These are phyloP conservation scores for Gnomoniopsis sp. DNA, from an alignment of 2,329 filamentous ascomycete genomes.

Conservation along the genomic window DNA sequence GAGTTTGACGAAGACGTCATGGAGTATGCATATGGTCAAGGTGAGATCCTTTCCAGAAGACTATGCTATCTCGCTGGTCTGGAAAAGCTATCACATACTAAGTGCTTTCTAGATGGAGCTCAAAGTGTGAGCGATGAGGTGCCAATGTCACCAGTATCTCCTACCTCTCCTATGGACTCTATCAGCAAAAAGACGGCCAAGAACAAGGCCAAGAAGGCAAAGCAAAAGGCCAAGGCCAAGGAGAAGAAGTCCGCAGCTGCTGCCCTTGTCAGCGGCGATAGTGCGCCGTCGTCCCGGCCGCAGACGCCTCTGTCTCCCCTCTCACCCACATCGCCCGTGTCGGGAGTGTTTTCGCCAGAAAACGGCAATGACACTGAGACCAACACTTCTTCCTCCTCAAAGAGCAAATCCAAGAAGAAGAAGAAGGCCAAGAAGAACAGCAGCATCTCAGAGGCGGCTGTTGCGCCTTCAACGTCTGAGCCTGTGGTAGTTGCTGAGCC, in stretches of 20 bases:
- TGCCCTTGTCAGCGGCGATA: slow-evolving; percentile 1
- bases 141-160: slow-evolving; percentile 9
- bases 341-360: not conserved
- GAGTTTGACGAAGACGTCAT: slow-evolving; percentile 22
- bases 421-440: slow-evolving; percentile 16
- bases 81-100: not conserved
- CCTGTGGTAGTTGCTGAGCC: slow-evolving; percentile 1
- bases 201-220: slow-evolving; percentile 20
- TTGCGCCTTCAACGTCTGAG: slow-evolving; percentile 5
- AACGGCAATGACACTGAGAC: slow-evolving; percentile 4
- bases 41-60: not conserved
- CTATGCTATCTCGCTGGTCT: not conserved
- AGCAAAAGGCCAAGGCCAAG: slow-evolving; percentile 21
- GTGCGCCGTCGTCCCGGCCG: slow-evolving; percentile 4
- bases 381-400: slow-evolving; percentile 6
- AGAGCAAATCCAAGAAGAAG: slow-evolving; percentile 19
- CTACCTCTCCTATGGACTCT: slow-evolving; percentile 10
- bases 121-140: slow-evolving; percentile 9
- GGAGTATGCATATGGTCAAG: slow-evolving; percentile 11
- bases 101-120: slow-evolving; percentile 1
- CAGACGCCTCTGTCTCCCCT: slow-evolving; percentile 12
- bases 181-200: slow-evolving; percentile 19
- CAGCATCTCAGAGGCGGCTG: not conserved
- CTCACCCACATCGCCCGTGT: not conserved
- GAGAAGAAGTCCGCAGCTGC: slow-evolving; percentile 16